A percentile compares a stretch with the other conserved stretches of the same genome.
These are phyloP conservation scores for Olyra latifolia DNA, from an alignment of 176 grass and related monocot species.

Conservation along the genomic window DNA sequence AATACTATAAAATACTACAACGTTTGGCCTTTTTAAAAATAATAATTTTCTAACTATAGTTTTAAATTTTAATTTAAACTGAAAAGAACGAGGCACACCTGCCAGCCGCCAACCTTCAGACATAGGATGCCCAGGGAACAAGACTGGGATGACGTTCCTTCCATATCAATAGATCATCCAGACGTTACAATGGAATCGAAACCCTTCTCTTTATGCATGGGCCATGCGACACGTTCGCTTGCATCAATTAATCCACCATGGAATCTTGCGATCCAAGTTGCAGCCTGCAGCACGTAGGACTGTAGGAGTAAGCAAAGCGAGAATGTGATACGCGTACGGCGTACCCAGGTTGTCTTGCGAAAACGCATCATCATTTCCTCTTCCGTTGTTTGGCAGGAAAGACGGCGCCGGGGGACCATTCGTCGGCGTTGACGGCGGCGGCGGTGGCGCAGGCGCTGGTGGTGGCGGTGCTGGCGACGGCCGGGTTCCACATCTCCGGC, in stretches of 20 bases:
- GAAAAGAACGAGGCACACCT: too few species aligned
- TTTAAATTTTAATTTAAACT: too few species aligned
- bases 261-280: neutral
- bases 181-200: neutral
- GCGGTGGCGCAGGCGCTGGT: slow-evolving; percentile 75
- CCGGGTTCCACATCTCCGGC: slow-evolving; percentile 84
- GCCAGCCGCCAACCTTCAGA: too few species aligned
- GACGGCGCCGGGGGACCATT: neutral
- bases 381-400: neutral
- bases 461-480: slow-evolving; percentile 71
- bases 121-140: neutral
- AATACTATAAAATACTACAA: too few species aligned
- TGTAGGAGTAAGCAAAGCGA: neutral
- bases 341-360: neutral
- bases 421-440: slow-evolving; percentile 59
- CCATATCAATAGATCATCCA: too few species aligned
- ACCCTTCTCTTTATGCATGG: neutral
- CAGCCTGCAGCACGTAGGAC: neutral
- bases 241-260: neutral
- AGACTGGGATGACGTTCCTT: too few species aligned
- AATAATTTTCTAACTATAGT: too few species aligned
- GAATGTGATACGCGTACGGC: neutral
- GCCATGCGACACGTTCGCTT: neutral
- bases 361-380: neutral
- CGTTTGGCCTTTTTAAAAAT: too few species aligned